Evolutionary conservation across 179 eudicot species (phyloP), one percentile per base, ranked within the genome.

Genomic region (Pouteria campechiana): DNA sequence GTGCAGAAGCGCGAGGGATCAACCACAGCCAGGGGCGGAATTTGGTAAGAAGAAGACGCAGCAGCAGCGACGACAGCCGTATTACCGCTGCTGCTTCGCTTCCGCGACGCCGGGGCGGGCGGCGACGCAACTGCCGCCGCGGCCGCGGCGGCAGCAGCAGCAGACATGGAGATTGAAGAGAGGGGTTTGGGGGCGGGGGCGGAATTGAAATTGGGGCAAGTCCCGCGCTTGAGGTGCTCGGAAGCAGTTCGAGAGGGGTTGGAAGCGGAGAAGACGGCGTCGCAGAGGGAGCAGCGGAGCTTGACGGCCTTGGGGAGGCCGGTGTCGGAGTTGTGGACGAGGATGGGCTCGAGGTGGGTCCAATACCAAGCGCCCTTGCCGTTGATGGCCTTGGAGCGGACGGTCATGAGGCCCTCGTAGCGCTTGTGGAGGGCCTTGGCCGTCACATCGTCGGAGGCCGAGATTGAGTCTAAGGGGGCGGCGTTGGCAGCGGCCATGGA

Each of bases 181-280:
- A 58, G 61, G 41, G 73, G 79, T 32, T 53, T 55, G 1, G 79
- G 67, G 2, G 15, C 24, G 1, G 79, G 67, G 2, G 15, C 24
- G 23, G 75, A 55, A n/a, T 40, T 56, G 29, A 81, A 81, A 67
- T 78, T 71, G 20, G 92, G 82, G 44, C 92, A 81, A 35, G 92
- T 72, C 0, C 82, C 92, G 3, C 82, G 12, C 37, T 78, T 79
- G 25, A 87, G 71, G 54, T 87, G 96, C 55, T 83, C 96, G 2
- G 94, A 79, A 24, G 96, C 96, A 0, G 96, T 79, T 6, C 96
- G 61, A 15, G 96, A 87, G 1, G 96, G 96, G 37, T 87, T 87
- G 0, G 96, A 83, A 32, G 96, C 96, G 15, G 81, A 69, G 36
- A 87, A 83, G 7, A 69, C 40, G 10, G 94, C 50, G 34, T 57